Base-by-base conservation (phyloP, 2,329 filamentous ascomycete species). In the Stagonosporopsis chrysanthemi region DNA sequence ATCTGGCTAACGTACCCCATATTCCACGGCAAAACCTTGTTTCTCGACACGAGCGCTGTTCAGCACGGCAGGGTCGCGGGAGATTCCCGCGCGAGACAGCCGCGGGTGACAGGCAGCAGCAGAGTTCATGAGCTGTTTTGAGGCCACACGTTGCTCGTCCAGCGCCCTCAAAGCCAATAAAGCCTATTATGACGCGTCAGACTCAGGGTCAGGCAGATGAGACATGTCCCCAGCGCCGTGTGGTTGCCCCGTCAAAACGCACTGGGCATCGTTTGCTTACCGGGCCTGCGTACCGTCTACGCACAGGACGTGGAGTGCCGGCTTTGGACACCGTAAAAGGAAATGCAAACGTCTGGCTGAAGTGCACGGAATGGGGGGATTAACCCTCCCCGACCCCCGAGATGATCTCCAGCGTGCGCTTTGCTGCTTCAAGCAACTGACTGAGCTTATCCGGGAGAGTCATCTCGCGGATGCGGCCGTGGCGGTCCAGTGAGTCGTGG, bases 1-100 rank as follows among this genome's bases (percentile, higher is more conserved):
- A 63, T 48, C 53, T 43, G 60, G 58, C 68, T 70, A 69, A 68
- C 72, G 69, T 69, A 74, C 73, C 73, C 72, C 72, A 73, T 70
- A 63, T 66, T 69, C 56, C 56, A 29, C 66, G 66, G 65, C 58
- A 65, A 64, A 67, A 71, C 45, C 38, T 39, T 43, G 23, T 43
- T 42, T 33, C 22, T 61, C 52, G 39, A 54, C 45, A 58, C 53
- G 63, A 57, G 52, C 41, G 44, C 14, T 23, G 26, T 50, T 17
- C 40, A 45, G 44, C 49, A 53, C 35, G 35, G 35, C 5, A 39
- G 36, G 22, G 36, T 22, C 14, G 35, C 45, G 58, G 61, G 66
- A 57, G 26, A 46, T 44, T 36, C 8, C 45, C 35, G 33, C 46
- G 49, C 26, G 26, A 47, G 36, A 56, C 41, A 51, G 39, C 31